A percentile compares a stretch with the other conserved stretches of the same genome.
Evolutionary conservation across 2,329 filamentous ascomycete genomes (phyloP).

Genomic region (Cladosporium sp.): DNA sequence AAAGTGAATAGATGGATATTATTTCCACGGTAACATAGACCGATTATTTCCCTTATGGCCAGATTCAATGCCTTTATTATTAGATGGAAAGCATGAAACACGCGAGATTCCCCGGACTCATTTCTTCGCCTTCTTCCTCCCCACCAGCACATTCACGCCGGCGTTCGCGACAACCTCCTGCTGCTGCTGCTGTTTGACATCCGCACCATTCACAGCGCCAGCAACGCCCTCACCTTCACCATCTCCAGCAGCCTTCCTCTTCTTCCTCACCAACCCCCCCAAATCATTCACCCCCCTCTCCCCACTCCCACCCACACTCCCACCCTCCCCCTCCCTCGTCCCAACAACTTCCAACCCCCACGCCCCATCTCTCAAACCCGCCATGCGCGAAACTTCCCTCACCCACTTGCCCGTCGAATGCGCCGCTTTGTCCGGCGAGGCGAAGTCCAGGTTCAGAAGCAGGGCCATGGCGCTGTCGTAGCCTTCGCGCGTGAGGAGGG

Average conservation of each 20-base stretch:
- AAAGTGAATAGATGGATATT: too few species aligned
- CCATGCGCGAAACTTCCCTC: constrained; percentile 43
- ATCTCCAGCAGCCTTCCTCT: constrained; percentile 37
- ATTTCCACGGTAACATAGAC: too few species aligned
- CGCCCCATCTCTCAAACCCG: constrained; percentile 13
- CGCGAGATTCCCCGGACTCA: too few species aligned
- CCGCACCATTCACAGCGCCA: constrained; percentile 8
- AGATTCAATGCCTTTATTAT: too few species aligned
- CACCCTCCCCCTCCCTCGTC: constrained; percentile 13
- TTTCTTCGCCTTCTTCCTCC: constrained; percentile 56
- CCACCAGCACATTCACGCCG: constrained; percentile 49
- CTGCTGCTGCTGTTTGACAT: neutral
- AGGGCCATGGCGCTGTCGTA: constrained; percentile 50
- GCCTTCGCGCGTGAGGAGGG: constrained; percentile 29
- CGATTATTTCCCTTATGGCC: too few species aligned
- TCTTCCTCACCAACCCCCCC: constrained; percentile 45
- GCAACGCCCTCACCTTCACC: too few species aligned
- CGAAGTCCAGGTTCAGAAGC: constrained; percentile 70
- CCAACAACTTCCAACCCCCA: constrained; percentile 22
- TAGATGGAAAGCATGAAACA: too few species aligned
- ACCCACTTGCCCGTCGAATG: constrained; percentile 68
- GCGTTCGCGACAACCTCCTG: constrained; percentile 8
- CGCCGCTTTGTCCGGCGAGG: constrained; percentile 57
- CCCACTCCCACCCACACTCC: constrained; percentile 8
- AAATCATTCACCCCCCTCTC: constrained; percentile 26